These are phyloP conservation scores for Albugo laibachii DNA, from an alignment of 352 stramenopile species.

Conservation along the genomic window DNA sequence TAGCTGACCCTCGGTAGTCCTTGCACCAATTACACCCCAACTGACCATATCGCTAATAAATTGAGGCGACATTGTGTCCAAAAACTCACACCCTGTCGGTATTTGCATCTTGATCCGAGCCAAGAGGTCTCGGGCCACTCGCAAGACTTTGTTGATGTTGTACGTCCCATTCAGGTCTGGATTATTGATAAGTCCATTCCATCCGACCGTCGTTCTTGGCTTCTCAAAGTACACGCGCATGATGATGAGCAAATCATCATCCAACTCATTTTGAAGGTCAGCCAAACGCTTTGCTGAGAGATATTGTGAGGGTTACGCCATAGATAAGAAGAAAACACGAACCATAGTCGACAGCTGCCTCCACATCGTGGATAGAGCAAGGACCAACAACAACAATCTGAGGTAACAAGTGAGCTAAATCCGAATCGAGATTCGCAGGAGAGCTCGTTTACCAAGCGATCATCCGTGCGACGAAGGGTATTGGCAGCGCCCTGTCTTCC, in stretches of 20 bases:
- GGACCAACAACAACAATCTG: slow-evolving; percentile 53
- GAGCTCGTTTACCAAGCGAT: slow-evolving; percentile 25
- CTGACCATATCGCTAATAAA: slow-evolving; percentile 80
- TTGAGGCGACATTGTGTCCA: slow-evolving; percentile 82
- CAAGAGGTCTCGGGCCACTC: slow-evolving; percentile 61
- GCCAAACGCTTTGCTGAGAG: slow-evolving; percentile 38
- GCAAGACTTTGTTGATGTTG: slow-evolving; percentile 84
- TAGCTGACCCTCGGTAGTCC: slow-evolving; percentile 79
- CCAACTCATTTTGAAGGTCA: slow-evolving; percentile 43
- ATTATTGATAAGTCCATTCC: slow-evolving; percentile 84
- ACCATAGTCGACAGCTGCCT: slow-evolving; percentile 76
- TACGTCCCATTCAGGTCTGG: slow-evolving; percentile 77
- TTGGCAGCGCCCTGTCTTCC: slow-evolving; percentile 52
- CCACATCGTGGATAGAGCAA: slow-evolving; percentile 79
- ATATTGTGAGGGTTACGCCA: not conserved
- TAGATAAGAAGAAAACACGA: not conserved
- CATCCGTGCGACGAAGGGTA: slow-evolving; percentile 58
- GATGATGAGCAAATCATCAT: slow-evolving; percentile 71
- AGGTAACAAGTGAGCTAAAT: not conserved
- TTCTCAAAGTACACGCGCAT: slow-evolving; percentile 88
- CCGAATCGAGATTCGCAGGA: too few species aligned
- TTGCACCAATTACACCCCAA: slow-evolving; percentile 80
- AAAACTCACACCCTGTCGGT: slow-evolving; percentile 69
- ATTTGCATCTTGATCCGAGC: slow-evolving; percentile 72
- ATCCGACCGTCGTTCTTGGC: slow-evolving; percentile 74